Evolutionary conservation across 31 red algal species (phyloP), one percentile per base, ranked within the genome.

Genomic region (Bonnemaisonia californica): DNA sequence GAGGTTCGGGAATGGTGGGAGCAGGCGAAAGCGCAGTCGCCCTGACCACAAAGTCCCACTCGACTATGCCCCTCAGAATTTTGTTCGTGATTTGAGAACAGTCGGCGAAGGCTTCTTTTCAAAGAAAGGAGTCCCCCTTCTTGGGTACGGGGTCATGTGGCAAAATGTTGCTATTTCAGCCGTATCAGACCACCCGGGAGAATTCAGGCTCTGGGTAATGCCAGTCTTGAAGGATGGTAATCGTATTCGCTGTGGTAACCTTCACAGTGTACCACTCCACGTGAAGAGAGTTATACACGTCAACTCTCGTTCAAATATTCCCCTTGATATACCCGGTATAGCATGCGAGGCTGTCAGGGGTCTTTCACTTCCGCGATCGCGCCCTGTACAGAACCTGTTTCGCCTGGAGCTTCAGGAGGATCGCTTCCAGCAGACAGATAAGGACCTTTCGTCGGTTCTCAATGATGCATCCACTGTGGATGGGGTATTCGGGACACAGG

Each of bases 401-500:
- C 88, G 90, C 3, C n/a, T 92, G 5, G 84, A 92, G 41, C 36
- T 97, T 9, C 58, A 77, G 19, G 94, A 97, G 70, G 54, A 60
- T 1, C 66, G 65, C 16, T 96, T 90, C 62, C 84, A 85, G 31
- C 32, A 57, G 7, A 81, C 73, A 1, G 87, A 84, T 24, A 81
- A 87, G 62, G 83, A 90, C 37, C 41, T 97, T 24, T 75, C 73
- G 35, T 80, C 85, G 24, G 31, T 83, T 16, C 38, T 92, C 23
- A 85, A 58, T 27, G 83, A 93, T 34, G 69, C 82, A 36, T 64
- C 65, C 9, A 54, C 64, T 59, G 70, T 93, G 23, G 84, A 88
- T 72, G 89, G 89, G n/a, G 91, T 99, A 7, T 99, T 91, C 37
- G 93, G 90, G 0, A 81, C 80, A 5, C 75, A 86, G 62, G 61